phyloP scores from a whole-genome alignment of 1,284 basidiomycete genomes.

The Inonotus obliquus region DNA sequence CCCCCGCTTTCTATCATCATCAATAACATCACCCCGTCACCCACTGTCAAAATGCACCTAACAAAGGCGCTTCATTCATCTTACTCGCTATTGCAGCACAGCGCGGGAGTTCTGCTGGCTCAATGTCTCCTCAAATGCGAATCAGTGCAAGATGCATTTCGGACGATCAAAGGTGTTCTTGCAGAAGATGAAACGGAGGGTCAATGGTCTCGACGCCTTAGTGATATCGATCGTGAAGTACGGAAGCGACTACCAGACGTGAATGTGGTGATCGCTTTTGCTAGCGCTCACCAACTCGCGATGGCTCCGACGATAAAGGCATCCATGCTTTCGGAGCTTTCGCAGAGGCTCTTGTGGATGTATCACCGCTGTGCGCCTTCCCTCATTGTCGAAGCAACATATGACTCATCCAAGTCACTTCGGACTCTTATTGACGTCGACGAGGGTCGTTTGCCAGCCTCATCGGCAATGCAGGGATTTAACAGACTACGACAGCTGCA shows the following conservation, averaged over 20 bases:
- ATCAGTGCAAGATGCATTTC: slow-evolving; percentile 48
- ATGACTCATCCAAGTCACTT: slow-evolving; percentile 83
- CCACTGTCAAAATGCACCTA: slow-evolving; percentile 64
- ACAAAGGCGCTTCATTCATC: slow-evolving; percentile 73
- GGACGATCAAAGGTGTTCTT: slow-evolving; percentile 45
- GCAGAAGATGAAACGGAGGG: slow-evolving; percentile 65
- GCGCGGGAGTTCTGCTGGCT: slow-evolving; percentile 68
- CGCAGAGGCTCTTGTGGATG: slow-evolving; percentile 77
- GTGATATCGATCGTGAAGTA: slow-evolving; percentile 73
- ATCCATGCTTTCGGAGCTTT: slow-evolving; percentile 70
- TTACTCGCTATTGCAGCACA: slow-evolving; percentile 78
- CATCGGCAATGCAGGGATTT: slow-evolving; percentile 36
- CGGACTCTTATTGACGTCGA: slow-evolving; percentile 39
- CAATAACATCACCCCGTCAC: slow-evolving; percentile 73
- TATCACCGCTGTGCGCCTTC: slow-evolving; percentile 78
- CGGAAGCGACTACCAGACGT: slow-evolving; percentile 78
- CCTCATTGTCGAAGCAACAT: slow-evolving; percentile 72
- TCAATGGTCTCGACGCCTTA: slow-evolving; percentile 58
- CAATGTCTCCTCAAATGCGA: slow-evolving; percentile 72
- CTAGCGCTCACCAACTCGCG: slow-evolving; percentile 40
- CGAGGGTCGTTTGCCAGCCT: slow-evolving; percentile 20
- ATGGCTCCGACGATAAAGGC: slow-evolving; percentile 33
- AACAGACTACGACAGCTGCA: slow-evolving; percentile 72
- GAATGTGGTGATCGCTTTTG: slow-evolving; percentile 76
- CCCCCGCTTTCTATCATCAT: slow-evolving; percentile 67